Evolutionary conservation across 129 eudicot species (phyloP).

Genomic region (Scalesia atractyloides): DNA sequence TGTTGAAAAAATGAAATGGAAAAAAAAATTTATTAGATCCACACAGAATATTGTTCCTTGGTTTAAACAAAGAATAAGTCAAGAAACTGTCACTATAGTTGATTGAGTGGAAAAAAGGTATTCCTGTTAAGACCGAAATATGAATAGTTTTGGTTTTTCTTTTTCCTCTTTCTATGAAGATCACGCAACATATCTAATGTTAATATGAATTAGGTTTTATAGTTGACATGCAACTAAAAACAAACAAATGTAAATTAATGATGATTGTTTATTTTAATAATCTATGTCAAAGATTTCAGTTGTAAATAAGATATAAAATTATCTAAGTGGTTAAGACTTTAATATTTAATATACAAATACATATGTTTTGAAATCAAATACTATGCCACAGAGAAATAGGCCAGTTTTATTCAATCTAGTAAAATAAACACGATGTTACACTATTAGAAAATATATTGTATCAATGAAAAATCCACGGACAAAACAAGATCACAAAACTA

Average conservation of each 20-base stretch:
- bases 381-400: not conserved
- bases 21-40: too few species aligned
- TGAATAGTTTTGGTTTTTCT: not conserved
- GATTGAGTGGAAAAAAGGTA: constrained; percentile 34
- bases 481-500: too few species aligned
- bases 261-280: not conserved
- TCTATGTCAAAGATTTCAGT: not conserved
- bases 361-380: not conserved
- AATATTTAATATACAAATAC: not conserved
- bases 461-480: too few species aligned
- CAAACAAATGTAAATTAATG: not conserved
- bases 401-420: not conserved
- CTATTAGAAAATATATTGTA: too few species aligned
- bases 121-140: constrained; percentile 10
- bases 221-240: not conserved
- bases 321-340: not conserved
- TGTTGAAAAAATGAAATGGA: not conserved
- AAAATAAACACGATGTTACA: too few species aligned
- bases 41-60: not conserved
- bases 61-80: constrained; percentile 27
- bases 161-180: not conserved
- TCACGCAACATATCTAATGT: not conserved
- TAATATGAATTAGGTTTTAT: not conserved
- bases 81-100: constrained; percentile 18
- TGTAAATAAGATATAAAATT: not conserved